Conservation (phyloP, 495 filamentous ascomycete genomes). For the Talaromyces nanjingensis region DNA sequence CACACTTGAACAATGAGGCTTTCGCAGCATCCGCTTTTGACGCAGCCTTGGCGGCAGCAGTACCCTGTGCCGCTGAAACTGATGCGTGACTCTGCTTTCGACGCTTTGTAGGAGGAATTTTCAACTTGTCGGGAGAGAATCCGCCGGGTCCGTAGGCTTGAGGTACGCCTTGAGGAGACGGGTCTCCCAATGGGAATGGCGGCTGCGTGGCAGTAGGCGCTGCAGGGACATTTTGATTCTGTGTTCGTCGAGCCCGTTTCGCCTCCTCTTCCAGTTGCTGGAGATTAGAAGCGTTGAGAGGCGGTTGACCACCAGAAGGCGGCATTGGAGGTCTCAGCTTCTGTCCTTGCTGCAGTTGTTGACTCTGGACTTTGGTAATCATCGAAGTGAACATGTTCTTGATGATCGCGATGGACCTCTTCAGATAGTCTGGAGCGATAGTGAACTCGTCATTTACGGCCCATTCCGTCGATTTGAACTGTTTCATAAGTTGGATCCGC, state of each 20-base stretch:
- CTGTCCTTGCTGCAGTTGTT: slow-evolving; percentile 24
- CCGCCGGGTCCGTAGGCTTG: slow-evolving; percentile 40
- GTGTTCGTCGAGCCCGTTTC: slow-evolving; percentile 36
- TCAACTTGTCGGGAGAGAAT: slow-evolving; percentile 49
- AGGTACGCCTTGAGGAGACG: slow-evolving; percentile 67
- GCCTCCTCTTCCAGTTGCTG: slow-evolving; percentile 45
- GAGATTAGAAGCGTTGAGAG: slow-evolving; percentile 60
- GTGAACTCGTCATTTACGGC: slow-evolving; percentile 50
- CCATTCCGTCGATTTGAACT: slow-evolving; percentile 51
- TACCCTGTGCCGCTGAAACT: slow-evolving; percentile 26
- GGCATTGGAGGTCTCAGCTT: slow-evolving; percentile 19
- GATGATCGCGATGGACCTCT: slow-evolving; percentile 39
- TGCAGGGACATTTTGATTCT: slow-evolving; percentile 55
- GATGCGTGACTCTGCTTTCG: slow-evolving; percentile 40
- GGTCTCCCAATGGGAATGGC: slow-evolving; percentile 59
- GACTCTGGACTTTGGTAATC: slow-evolving; percentile 28
- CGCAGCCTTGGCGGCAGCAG: slow-evolving; percentile 21
- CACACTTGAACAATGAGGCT: slow-evolving; percentile 32
- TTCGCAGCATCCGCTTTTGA: slow-evolving; percentile 21
- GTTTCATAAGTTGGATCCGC: slow-evolving; percentile 51
- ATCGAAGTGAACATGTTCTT: slow-evolving; percentile 35
- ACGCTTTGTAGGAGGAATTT: slow-evolving; percentile 57
- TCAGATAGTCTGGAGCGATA: slow-evolving; percentile 49
- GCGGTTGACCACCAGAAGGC: slow-evolving; percentile 25
- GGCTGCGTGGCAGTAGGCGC: slow-evolving; percentile 60